Conservation (phyloP, 495 filamentous ascomycete genomes). For the Trichoderma virens region DNA sequence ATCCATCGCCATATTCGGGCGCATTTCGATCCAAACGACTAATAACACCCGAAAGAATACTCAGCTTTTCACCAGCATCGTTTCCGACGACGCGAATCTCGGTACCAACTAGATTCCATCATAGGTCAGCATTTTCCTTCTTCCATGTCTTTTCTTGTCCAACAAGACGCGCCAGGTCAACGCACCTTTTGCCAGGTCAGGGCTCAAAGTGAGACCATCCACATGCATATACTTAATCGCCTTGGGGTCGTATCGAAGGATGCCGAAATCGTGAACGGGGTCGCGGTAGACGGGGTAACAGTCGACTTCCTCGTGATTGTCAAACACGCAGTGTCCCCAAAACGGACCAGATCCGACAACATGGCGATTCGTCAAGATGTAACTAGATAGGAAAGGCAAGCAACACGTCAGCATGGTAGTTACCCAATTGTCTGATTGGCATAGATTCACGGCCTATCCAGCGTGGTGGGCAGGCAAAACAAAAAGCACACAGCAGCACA, state of each 20-base stretch:
- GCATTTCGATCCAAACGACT: constrained; percentile 93
- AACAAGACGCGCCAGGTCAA: neutral
- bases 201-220: constrained; percentile 67
- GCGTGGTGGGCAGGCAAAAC: neutral
- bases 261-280: constrained; percentile 96
- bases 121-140: constrained; percentile 12
- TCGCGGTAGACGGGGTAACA: constrained; percentile 97
- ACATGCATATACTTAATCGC: constrained; percentile 95
- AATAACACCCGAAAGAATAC: constrained; percentile 95
- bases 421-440: neutral
- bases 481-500: constrained; percentile 16
- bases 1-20: constrained; percentile 95
- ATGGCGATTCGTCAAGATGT: constrained; percentile 83
- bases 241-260: constrained; percentile 90
- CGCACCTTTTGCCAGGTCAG: constrained; percentile 65
- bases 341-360: constrained; percentile 96
- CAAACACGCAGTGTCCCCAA: constrained; percentile 95
- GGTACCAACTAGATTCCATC: constrained; percentile 52
- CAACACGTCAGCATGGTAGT: constrained; percentile 25
- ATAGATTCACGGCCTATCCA: constrained; percentile 13
- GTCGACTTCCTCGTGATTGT: constrained; percentile 96
- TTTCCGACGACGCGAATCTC: constrained; percentile 98
- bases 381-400: constrained; percentile 21
- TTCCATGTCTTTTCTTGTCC: neutral
- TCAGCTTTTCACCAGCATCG: constrained; percentile 97